Conservation (phyloP, 768 basidiomycete genomes). For the Suillus subaureus region DNA sequence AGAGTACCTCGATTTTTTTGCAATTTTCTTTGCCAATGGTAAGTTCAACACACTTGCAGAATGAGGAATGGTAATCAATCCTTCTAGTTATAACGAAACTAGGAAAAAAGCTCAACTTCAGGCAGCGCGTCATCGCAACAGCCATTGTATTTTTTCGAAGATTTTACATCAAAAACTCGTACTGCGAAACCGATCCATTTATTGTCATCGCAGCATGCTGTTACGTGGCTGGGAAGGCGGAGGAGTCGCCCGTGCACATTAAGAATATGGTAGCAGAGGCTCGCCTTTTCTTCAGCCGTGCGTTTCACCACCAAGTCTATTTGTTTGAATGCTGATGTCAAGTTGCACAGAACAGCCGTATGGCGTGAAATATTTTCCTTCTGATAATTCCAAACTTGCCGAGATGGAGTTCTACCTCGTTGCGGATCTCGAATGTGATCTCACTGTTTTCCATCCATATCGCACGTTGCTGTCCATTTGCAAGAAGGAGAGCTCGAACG, state of each 20-base stretch:
- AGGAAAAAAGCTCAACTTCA: constrained; percentile 77
- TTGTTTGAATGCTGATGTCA: not conserved
- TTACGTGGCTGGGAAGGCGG: constrained; percentile 96
- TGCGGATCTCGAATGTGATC: constrained; percentile 93
- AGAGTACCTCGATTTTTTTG: constrained; percentile 77
- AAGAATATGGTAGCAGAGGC: constrained; percentile 90
- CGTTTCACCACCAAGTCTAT: constrained; percentile 26
- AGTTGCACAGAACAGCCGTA: constrained; percentile 59
- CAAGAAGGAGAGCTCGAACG: constrained; percentile 51
- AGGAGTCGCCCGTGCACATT: constrained; percentile 94
- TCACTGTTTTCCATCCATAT: constrained; percentile 94
- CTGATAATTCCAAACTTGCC: constrained; percentile 89
- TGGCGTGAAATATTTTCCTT: constrained; percentile 76
- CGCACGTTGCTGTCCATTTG: constrained; percentile 81
- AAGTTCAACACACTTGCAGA: constrained; percentile 12
- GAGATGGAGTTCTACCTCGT: constrained; percentile 99
- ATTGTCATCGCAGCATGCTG: constrained; percentile 91
- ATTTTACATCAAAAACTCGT: constrained; percentile 96
- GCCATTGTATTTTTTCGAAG: constrained; percentile 94
- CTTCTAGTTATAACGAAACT: constrained; percentile 79
- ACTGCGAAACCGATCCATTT: constrained; percentile 95
- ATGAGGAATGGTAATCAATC: not conserved
- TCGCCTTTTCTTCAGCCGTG: constrained; percentile 72
- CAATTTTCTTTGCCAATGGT: constrained; percentile 91
- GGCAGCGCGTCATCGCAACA: constrained; percentile 92